Evolutionary conservation across 331 rosid genomes (phyloP).

Genomic region (Pyrus hybrid): DNA sequence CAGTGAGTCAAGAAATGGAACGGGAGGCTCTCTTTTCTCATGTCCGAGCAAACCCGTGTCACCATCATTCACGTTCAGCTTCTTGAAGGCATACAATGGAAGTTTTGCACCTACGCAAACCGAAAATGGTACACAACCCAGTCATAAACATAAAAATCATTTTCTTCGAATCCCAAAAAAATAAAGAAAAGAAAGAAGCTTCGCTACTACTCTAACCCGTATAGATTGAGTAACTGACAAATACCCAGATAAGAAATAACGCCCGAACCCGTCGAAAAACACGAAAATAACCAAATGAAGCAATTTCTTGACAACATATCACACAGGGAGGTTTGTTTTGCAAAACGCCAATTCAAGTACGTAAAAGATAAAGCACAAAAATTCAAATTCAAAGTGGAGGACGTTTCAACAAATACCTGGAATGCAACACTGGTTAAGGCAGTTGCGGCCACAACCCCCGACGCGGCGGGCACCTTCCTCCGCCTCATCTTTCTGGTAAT

Average conservation of each 20-base stretch:
- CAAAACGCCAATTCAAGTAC: background rate
- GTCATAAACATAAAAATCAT: background rate
- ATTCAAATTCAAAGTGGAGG: background rate
- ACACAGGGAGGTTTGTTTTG: background rate
- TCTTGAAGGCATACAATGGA: constrained; percentile 81
- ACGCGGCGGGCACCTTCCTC: constrained; percentile 39
- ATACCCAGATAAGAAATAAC: background rate
- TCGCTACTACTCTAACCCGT: background rate
- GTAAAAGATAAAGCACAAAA: background rate
- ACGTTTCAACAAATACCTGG: constrained; percentile 38
- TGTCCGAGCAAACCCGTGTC: constrained; percentile 22
- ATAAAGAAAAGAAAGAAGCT: background rate
- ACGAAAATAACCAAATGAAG: background rate
- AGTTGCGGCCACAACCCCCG: constrained; percentile 81
- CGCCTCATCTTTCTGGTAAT: constrained; percentile 72
- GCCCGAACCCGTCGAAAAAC: background rate
- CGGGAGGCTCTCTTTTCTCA: constrained; percentile 48
- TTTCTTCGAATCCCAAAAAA: too few species aligned
- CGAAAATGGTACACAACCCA: background rate
- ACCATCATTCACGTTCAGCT: constrained; percentile 17
- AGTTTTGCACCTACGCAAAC: constrained; percentile 63
- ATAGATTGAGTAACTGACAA: background rate
- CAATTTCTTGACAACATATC: background rate
- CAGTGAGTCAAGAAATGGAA: constrained; percentile 78
- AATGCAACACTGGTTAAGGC: constrained; percentile 77